Percentiles rank a stretch among this genome's conserved stretches.
Conservation (phyloP, 2,329 filamentous ascomycete species). For the Calonectria crousiana region DNA sequence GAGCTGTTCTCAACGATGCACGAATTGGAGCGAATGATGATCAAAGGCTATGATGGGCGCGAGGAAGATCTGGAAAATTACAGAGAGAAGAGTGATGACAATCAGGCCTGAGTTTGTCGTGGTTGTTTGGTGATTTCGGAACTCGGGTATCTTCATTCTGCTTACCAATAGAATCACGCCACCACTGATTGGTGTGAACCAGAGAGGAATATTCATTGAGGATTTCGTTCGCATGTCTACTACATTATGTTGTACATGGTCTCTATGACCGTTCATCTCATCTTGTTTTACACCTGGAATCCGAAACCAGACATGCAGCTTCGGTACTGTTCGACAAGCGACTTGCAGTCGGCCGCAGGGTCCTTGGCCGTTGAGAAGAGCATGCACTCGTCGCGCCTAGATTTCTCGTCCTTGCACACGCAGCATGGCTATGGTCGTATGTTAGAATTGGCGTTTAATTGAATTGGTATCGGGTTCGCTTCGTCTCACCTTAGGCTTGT, state of each 20-base stretch:
- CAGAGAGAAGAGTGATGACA: background rate
- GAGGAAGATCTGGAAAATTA: constrained; percentile 38
- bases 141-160: background rate
- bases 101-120: background rate
- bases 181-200: constrained; percentile 21
- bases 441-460: constrained; percentile 28
- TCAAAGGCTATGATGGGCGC: constrained; percentile 44
- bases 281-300: constrained; percentile 72
- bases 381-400: constrained; percentile 97
- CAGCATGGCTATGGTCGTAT: constrained; percentile 81
- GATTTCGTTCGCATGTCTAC: constrained; percentile 41
- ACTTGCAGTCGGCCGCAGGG: constrained; percentile 85
- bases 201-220: constrained; percentile 39
- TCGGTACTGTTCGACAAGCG: constrained; percentile 86
- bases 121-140: background rate
- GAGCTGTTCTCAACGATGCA: constrained; percentile 33
- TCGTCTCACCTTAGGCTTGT: constrained; percentile 58
- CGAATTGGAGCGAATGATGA: constrained; percentile 47
- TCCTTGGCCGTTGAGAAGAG: constrained; percentile 90
- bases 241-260: constrained; percentile 44
- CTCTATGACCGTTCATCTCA: constrained; percentile 20
- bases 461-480: constrained; percentile 42
- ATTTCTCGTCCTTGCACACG: constrained; percentile 96
- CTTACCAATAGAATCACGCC: constrained; percentile 38
- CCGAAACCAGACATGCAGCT: constrained; percentile 94